Evolutionary conservation across 2,329 filamentous ascomycete species (phyloP).

Genomic region (Uncinocarpus reesii): DNA sequence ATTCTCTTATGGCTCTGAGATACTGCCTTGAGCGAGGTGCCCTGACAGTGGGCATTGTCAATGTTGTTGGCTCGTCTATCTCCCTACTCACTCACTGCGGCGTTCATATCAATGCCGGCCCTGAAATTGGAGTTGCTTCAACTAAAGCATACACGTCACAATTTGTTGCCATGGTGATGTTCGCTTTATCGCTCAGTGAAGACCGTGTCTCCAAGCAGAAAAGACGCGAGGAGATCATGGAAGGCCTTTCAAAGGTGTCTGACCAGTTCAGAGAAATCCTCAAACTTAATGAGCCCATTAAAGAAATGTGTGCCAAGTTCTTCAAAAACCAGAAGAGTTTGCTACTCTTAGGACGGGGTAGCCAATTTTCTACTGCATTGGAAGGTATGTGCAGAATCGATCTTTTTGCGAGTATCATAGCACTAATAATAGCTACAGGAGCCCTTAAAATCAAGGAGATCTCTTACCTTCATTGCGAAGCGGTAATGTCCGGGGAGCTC

Average conservation of each 20-base stretch:
- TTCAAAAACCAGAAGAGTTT: conserved; percentile 98
- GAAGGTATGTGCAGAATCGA: conserved; percentile 50
- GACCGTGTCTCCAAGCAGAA: conserved; percentile 90
- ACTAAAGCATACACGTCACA: conserved; percentile 99
- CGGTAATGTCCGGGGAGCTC: conserved; percentile 98
- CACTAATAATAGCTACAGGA: conserved; percentile 35
- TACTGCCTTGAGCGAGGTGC: conserved; percentile 98
- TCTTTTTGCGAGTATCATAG: background rate
- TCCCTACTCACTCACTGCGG: conserved; percentile 97
- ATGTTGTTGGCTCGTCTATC: conserved; percentile 96
- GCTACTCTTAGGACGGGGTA: conserved; percentile 83
- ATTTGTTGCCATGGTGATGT: conserved; percentile 99
- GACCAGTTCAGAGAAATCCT: conserved; percentile 87
- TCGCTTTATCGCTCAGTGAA: conserved; percentile 89
- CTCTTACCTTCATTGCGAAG: conserved; percentile 97
- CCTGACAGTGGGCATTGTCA: conserved; percentile 94
- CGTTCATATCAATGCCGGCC: conserved; percentile 98
- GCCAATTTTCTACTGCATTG: conserved; percentile 91
- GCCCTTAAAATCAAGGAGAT: conserved; percentile 99
- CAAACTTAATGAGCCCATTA: conserved; percentile 84
- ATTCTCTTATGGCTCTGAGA: conserved; percentile 90
- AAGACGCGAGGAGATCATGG: conserved; percentile 91
- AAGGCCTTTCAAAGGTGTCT: conserved; percentile 77
- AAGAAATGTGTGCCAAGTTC: conserved; percentile 79
- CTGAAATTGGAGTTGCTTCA: conserved; percentile 96